A percentile compares a stretch with the other conserved stretches of the same genome.
Conservation (phyloP, 2,329 filamentous ascomycete genomes). For the Aspergillus latus region DNA sequence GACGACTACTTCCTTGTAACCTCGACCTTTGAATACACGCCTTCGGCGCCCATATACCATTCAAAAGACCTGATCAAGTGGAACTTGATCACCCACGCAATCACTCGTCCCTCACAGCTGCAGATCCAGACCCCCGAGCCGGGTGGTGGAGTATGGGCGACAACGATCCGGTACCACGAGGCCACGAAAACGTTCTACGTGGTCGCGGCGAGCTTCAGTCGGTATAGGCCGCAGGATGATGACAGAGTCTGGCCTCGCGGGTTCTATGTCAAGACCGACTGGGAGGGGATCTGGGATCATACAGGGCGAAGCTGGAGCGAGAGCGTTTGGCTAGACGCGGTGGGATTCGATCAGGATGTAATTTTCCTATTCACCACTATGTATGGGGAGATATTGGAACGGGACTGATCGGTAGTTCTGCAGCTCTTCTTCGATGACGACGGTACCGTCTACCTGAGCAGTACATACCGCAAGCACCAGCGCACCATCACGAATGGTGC, state of each 20-base stretch:
- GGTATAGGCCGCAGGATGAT: conserved; percentile 40
- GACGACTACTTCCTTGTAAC: conserved; percentile 60
- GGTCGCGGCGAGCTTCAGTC: conserved; percentile 47
- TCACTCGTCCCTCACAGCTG: conserved; percentile 36
- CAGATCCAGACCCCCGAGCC: conserved; percentile 37
- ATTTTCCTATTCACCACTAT: neutral
- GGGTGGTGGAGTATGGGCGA: conserved; percentile 47
- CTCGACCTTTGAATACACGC: conserved; percentile 64
- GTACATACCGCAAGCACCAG: conserved; percentile 36
- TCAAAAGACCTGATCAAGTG: conserved; percentile 49
- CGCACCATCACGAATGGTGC: conserved; percentile 31
- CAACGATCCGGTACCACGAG: conserved; percentile 49
- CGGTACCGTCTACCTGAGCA: conserved; percentile 52
- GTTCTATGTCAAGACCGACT: conserved; percentile 54
- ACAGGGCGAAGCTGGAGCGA: conserved; percentile 50
- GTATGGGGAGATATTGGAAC: neutral
- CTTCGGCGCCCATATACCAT: conserved; percentile 61
- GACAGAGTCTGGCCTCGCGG: conserved; percentile 54
- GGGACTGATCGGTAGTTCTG: neutral
- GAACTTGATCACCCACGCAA: conserved; percentile 38
- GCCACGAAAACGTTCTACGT: conserved; percentile 46
- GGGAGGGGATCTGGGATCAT: conserved; percentile 52
- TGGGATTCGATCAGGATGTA: conserved; percentile 56
- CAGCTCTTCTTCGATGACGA: conserved; percentile 55
- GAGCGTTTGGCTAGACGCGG: conserved; percentile 55